A percentile compares a stretch with the other conserved stretches of the same genome.
Evolutionary conservation across 257 asterid species (phyloP).

Genomic region (Vinca minor): DNA sequence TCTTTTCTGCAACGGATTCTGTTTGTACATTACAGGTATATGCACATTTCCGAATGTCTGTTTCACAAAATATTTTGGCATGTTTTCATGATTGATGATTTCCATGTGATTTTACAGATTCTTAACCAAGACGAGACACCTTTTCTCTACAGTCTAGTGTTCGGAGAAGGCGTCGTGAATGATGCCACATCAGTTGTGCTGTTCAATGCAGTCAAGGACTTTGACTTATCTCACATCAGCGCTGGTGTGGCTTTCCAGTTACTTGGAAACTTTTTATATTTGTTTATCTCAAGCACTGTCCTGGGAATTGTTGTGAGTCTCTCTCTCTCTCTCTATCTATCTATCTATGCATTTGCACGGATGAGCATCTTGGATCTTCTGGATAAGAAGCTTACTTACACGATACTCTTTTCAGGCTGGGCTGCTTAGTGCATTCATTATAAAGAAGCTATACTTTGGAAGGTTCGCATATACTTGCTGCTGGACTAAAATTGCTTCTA

Average conservation of each 20-base stretch:
- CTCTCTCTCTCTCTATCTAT: not conserved
- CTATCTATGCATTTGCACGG: not conserved
- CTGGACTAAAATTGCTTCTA: constrained; percentile 3
- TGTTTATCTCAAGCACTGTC: constrained; percentile 65
- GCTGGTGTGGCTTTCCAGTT: constrained; percentile 49
- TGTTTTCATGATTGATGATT: constrained; percentile 8
- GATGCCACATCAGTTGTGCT: constrained; percentile 97
- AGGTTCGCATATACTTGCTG: constrained; percentile 44
- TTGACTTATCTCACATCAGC: constrained; percentile 72
- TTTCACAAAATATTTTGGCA: not conserved
- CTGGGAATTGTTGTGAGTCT: constrained; percentile 74
- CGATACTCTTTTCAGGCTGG: constrained; percentile 51
- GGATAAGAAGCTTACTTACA: constrained; percentile 9
- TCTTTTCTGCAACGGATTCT: constrained; percentile 96
- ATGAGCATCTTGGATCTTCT: constrained; percentile 14
- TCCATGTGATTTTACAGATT: constrained; percentile 46
- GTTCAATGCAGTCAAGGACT: constrained; percentile 89
- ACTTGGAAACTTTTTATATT: constrained; percentile 68
- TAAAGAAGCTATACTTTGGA: constrained; percentile 89
- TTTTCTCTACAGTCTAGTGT: constrained; percentile 86
- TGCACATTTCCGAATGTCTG: not conserved
- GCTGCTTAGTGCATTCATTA: constrained; percentile 77
- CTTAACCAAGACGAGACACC: constrained; percentile 98
- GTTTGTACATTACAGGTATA: constrained; percentile 98
- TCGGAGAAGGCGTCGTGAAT: constrained; percentile 98